Conservation (phyloP, 1,284 basidiomycete species). For the Erythrobasidium hasegawianum region DNA sequence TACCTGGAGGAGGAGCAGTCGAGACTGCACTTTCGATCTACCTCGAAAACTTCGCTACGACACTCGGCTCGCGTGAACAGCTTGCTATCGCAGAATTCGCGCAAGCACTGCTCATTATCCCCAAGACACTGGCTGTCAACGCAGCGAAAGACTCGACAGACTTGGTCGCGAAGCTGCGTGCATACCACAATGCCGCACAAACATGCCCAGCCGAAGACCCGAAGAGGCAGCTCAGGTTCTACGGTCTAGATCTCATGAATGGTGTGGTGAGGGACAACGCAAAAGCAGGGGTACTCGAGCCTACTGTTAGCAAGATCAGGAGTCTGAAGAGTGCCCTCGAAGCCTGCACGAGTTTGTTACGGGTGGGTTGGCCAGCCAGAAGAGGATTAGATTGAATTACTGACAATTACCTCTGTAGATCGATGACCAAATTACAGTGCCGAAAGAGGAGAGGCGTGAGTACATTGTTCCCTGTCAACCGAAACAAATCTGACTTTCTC, state of each 20-base stretch:
- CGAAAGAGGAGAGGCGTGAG: constrained; percentile 30
- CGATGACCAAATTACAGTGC: constrained; percentile 33
- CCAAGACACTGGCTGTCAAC: constrained; percentile 95
- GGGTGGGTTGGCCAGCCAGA: constrained; percentile 56
- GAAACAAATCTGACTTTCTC: background rate
- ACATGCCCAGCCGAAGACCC: constrained; percentile 78
- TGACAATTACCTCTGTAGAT: background rate
- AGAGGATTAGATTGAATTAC: background rate
- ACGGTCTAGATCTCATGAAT: constrained; percentile 90
- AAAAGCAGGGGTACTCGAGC: constrained; percentile 87
- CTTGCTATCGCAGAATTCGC: constrained; percentile 98
- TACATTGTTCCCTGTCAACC: too few relatives aligned
- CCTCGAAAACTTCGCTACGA: constrained; percentile 98
- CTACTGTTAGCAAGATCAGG: constrained; percentile 94
- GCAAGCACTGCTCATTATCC: constrained; percentile 84
- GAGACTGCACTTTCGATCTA: constrained; percentile 97
- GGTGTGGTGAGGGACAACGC: constrained; percentile 95
- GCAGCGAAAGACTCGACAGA: constrained; percentile 98
- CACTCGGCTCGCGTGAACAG: constrained; percentile 93
- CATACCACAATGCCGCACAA: constrained; percentile 96
- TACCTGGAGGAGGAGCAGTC: constrained; percentile 95
- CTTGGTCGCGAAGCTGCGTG: constrained; percentile 90
- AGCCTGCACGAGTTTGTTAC: constrained; percentile 87
- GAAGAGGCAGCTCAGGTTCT: constrained; percentile 90
- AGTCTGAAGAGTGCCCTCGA: constrained; percentile 95